Percentiles rank a stretch among this genome's conserved stretches.
These are phyloP conservation scores for Garcia nutans DNA, from an alignment of 345 rosid genomes.

Conservation along the genomic window DNA sequence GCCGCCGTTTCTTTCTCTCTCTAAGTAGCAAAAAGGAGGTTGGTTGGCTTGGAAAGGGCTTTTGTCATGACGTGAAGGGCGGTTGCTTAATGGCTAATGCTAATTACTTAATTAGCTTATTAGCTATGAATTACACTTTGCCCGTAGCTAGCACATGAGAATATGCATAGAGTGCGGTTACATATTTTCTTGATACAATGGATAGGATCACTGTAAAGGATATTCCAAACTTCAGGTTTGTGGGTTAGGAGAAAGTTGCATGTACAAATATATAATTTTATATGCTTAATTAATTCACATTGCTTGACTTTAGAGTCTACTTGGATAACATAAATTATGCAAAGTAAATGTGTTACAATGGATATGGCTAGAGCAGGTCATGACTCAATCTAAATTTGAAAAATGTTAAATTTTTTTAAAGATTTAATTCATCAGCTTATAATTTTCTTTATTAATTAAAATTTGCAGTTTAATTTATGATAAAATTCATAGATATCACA, in stretches of 20 bases:
- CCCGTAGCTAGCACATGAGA: constrained; percentile 36
- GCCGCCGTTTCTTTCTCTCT: constrained; percentile 36
- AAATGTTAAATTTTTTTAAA: too few relatives aligned
- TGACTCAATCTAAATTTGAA: too few relatives aligned
- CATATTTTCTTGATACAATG: constrained; percentile 3
- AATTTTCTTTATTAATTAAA: too few relatives aligned
- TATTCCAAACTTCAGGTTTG: constrained; percentile 9
- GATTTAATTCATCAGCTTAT: too few relatives aligned
- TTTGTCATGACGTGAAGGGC: constrained; percentile 24
- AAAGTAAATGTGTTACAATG: too few relatives aligned
- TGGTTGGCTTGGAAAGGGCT: neutral
- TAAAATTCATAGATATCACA: too few relatives aligned
- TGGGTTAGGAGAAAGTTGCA: neutral
- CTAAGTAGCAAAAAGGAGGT: constrained; percentile 28
- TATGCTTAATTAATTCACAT: neutral
- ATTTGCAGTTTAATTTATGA: too few relatives aligned
- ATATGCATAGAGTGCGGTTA: constrained; percentile 17
- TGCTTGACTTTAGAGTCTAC: neutral
- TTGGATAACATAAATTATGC: neutral
- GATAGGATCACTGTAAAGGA: constrained; percentile 3
- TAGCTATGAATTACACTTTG: constrained; percentile 1
- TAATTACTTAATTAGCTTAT: neutral
- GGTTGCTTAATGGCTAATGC: constrained; percentile 12
- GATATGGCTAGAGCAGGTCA: too few relatives aligned
- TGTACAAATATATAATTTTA: neutral